Evolutionary conservation across 177 flowering plant genomes (phyloP), one percentile per base, ranked within the genome.

Genomic region (Telopea speciosissima): DNA sequence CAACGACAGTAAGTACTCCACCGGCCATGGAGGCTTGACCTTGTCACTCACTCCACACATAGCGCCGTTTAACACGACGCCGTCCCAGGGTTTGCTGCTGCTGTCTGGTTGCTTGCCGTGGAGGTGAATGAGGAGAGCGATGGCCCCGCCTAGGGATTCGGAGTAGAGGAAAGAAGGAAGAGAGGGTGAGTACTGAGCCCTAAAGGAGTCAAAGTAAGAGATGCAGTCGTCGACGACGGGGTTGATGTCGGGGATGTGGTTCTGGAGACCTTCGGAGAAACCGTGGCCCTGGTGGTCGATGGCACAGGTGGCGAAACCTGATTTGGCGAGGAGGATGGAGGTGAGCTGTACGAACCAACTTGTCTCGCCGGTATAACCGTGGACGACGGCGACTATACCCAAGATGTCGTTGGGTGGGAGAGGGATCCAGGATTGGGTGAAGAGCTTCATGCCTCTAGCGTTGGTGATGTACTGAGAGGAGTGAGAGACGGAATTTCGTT

Each of bases 251-350:
- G 99, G 99, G 25, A 95, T 83, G 79, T 95, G 98, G 21, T 77
- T 75, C 25, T 72, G 70, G 13, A 80, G 80, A 24, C 74, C 70
- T 28, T 94, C 96, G 71, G 96, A 91, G 85, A 78, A 88, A 59
- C 99, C 99, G 75, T 95, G 99, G 76, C 97, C 99, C 70, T 91
- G 97, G 82, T 92, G 94, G 70, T 95, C 99, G 62, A 92, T 84
- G 14, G 97, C 97, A 68, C 93, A 88, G 44, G 82, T 78, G 70
- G 88, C 86, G 83, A 90, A 95, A 8, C 99, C 99, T 16, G 84
- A 70, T 49, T 85, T 77, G 24, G 97, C 86, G 67, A 95, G 71
- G 83, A 74, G 84, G 14, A 95, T 82, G 70, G 94, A 80, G 54
- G 97, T 92, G 76, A 91, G 90, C 72, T 88, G 90, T 31, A 90